These are phyloP conservation scores for Crithidia thermophila DNA, from an alignment of 208 protist genomes.

Conservation along the genomic window DNA sequence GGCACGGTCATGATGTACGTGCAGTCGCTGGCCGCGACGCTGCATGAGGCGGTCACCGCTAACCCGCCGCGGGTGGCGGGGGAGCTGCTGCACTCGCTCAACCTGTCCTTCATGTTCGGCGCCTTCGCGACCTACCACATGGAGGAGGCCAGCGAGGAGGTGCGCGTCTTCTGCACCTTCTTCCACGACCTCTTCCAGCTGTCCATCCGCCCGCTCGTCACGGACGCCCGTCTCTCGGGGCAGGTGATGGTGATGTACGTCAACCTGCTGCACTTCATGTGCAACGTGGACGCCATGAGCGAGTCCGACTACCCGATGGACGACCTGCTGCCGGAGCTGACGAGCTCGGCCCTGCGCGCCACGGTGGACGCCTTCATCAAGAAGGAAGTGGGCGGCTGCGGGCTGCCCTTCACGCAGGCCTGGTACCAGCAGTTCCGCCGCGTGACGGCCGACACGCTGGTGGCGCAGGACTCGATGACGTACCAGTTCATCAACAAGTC, in stretches of 20 bases:
- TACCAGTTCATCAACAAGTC: constrained; percentile 68
- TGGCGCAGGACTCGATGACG: constrained; percentile 65
- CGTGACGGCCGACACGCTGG: constrained; percentile 65
- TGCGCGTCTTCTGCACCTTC: constrained; percentile 81
- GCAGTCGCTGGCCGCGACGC: constrained; percentile 47
- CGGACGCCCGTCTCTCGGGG: constrained; percentile 49
- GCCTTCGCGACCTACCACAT: constrained; percentile 88
- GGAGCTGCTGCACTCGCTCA: constrained; percentile 75
- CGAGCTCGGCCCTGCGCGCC: constrained; percentile 42
- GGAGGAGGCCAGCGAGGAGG: constrained; percentile 51
- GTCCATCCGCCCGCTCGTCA: constrained; percentile 62
- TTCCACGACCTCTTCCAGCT: constrained; percentile 83
- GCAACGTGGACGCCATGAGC: constrained; percentile 85
- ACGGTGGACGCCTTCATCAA: constrained; percentile 70
- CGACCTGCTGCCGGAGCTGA: constrained; percentile 69
- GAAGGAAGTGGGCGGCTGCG: constrained; percentile 70
- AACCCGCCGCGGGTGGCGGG: constrained; percentile 36
- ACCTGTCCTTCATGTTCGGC: constrained; percentile 77
- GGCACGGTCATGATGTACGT: constrained; percentile 71
- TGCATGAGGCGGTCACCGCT: constrained; percentile 46
- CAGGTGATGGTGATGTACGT: constrained; percentile 84
- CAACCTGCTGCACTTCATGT: constrained; percentile 89
- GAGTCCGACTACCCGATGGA: constrained; percentile 43
- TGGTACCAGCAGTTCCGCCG: constrained; percentile 82
- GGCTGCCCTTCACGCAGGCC: constrained; percentile 68